Evolutionary conservation across 805 yeast species (phyloP).

Genomic region (Priceomyces medius): DNA sequence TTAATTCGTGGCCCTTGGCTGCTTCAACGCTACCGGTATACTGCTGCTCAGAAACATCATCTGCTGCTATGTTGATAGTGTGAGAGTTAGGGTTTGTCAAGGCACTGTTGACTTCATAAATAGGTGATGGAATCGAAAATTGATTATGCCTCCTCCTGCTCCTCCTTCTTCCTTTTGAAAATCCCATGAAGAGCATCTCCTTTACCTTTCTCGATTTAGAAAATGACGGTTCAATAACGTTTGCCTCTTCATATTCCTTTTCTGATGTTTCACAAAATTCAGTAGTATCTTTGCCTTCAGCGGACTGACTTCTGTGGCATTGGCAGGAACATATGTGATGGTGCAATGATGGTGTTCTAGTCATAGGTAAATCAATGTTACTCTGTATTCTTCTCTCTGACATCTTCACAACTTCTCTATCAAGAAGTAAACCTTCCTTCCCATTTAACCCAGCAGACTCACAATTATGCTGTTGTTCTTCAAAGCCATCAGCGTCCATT

Average conservation of each 20-base stretch:
- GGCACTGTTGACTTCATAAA: slow-evolving; percentile 7
- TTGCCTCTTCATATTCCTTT: not conserved
- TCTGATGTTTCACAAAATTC: no score
- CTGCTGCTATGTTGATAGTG: no score
- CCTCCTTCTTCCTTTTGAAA: slow-evolving; percentile 1
- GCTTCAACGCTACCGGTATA: no score
- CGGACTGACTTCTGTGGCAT: not conserved
- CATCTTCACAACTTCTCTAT: not conserved
- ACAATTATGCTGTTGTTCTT: not conserved
- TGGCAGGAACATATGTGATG: not conserved
- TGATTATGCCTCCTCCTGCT: not conserved
- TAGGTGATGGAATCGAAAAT: slow-evolving; percentile 8
- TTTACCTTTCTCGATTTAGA: not conserved
- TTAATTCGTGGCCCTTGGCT: no score
- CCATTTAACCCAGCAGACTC: not conserved
- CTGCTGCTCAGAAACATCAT: no score
- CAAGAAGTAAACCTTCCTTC: not conserved
- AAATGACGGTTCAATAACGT: not conserved
- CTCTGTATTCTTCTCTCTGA: not conserved
- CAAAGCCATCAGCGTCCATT: not conserved
- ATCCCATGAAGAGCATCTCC: not conserved
- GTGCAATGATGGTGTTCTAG: not conserved
- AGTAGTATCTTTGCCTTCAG: not conserved
- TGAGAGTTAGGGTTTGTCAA: not conserved
- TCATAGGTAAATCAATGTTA: not conserved